Percentiles rank a stretch among this genome's conserved stretches.
Evolutionary conservation across 1,139 yeast species (phyloP).

Genomic region (Hansenula lynferdii): DNA sequence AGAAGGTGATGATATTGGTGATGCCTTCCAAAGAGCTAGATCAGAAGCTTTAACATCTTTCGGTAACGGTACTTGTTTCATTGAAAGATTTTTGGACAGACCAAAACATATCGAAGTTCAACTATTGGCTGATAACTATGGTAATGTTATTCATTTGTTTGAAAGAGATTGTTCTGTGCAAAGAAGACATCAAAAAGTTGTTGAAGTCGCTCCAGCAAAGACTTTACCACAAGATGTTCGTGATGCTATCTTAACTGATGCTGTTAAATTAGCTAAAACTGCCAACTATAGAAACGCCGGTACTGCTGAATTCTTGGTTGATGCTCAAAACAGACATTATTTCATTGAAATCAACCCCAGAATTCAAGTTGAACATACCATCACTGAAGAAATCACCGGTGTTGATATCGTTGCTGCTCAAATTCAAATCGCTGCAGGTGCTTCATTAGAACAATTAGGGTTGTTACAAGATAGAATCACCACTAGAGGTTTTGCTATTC

Average conservation of each 20-base stretch:
- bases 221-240: conserved; percentile 77
- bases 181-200: conserved; percentile 98
- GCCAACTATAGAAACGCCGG: conserved; percentile 97
- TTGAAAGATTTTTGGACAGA: conserved; percentile 89
- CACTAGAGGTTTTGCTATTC: conserved; percentile 96
- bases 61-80: conserved; percentile 97
- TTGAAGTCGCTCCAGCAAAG: conserved; percentile 98
- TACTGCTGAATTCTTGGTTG: conserved; percentile 97
- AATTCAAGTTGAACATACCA: conserved; percentile 98
- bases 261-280: conserved; percentile 82
- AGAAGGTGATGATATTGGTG: conserved; percentile 90
- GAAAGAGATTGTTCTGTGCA: conserved; percentile 99
- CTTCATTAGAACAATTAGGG: conserved; percentile 86
- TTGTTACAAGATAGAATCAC: conserved; percentile 91
- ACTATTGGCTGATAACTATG: conserved; percentile 87
- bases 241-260: conserved; percentile 89
- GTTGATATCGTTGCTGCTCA: conserved; percentile 98
- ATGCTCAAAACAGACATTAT: conserved; percentile 90
- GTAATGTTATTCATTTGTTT: conserved; percentile 91
- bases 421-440: conserved; percentile 99
- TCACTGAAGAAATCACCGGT: conserved; percentile 98
- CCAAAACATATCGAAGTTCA: conserved; percentile 99
- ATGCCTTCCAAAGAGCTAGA: conserved; percentile 91
- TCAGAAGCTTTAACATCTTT: conserved; percentile 94
- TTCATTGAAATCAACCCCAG: conserved; percentile 98